Conservation (phyloP, 345 rosid species). For the Aurinia saxatilis region DNA sequence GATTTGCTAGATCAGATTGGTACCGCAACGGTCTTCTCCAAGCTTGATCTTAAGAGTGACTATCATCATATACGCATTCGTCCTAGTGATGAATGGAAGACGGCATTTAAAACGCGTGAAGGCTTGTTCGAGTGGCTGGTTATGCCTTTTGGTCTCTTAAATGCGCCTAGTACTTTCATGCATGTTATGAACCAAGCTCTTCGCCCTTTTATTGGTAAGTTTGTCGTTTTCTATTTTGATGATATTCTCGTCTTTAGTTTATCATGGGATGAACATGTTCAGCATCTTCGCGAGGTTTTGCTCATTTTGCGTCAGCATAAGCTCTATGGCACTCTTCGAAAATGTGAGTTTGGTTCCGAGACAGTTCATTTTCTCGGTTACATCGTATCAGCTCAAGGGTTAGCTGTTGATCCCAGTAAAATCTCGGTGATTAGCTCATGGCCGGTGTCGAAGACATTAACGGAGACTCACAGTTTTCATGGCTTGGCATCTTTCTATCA, state of each 20-base stretch:
- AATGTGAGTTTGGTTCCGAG: neutral
- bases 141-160: too few relatives aligned
- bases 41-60: neutral
- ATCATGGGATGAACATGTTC: too few relatives aligned
- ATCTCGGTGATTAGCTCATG: too few relatives aligned
- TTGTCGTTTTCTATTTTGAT: neutral
- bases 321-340: neutral
- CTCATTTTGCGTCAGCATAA: neutral
- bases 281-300: too few relatives aligned
- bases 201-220: neutral
- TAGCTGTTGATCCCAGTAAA: too few relatives aligned
- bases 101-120: neutral
- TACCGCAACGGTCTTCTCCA: neutral
- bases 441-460: too few relatives aligned
- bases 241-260: too few relatives aligned
- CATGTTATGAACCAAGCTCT: neutral
- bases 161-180: neutral
- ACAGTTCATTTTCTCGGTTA: too few relatives aligned
- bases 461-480: too few relatives aligned
- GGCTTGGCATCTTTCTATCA: neutral
- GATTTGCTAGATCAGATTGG: neutral
- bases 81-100: neutral
- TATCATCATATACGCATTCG: neutral
- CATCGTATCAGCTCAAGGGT: too few relatives aligned
- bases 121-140: too few relatives aligned